Evolutionary conservation across 305 asterid species (phyloP).

Genomic region (Withania somnifera): DNA sequence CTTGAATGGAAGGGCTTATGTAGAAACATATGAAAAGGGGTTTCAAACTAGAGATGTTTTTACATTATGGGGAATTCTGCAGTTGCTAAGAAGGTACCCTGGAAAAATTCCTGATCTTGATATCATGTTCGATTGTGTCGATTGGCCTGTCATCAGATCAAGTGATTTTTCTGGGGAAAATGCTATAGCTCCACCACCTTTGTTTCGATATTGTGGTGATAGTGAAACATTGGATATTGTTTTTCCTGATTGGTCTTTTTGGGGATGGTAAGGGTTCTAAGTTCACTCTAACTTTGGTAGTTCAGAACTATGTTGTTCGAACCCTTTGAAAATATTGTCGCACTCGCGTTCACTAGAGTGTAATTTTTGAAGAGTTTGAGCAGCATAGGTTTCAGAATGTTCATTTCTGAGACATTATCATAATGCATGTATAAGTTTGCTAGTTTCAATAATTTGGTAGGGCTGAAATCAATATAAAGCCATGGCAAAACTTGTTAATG

Average conservation of each 20-base stretch:
- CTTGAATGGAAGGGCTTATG: conserved; percentile 58
- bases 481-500: conserved; percentile 34
- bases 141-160: conserved; percentile 61
- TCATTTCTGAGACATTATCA: background rate
- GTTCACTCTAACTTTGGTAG: background rate
- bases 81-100: conserved; percentile 67
- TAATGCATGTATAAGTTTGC: background rate
- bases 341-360: background rate
- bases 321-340: background rate
- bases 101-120: conserved; percentile 81
- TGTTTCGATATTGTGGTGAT: conserved; percentile 73
- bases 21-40: conserved; percentile 37
- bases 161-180: conserved; percentile 22
- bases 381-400: background rate
- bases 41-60: conserved; percentile 70
- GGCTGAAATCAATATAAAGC: conserved; percentile 53
- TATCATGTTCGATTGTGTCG: conserved; percentile 66
- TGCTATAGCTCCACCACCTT: conserved; percentile 47
- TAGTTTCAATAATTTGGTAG: conserved; percentile 16
- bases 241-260: conserved; percentile 96
- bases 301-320: background rate
- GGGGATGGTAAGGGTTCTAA: conserved; percentile 75
- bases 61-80: conserved; percentile 85
- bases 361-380: background rate
- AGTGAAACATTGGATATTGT: conserved; percentile 51